phyloP scores from a whole-genome alignment of 1,139 yeast genomes.

The Geotrichum australiense region DNA sequence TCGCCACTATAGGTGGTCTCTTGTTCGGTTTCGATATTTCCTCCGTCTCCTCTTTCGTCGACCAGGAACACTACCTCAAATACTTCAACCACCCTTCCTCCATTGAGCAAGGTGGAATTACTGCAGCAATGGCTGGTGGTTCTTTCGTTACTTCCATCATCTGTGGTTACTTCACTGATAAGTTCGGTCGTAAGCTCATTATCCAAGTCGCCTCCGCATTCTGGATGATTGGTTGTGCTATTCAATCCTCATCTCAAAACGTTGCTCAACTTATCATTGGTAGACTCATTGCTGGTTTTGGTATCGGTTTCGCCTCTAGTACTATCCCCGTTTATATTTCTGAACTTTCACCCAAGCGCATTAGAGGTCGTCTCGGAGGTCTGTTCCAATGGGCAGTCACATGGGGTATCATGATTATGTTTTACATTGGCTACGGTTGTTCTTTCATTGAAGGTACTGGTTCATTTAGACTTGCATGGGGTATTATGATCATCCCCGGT shows the following conservation, averaged over 20 bases:
- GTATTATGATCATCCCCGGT: slow-evolving; percentile 59
- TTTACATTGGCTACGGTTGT: slow-evolving; percentile 57
- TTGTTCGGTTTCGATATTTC: slow-evolving; percentile 95
- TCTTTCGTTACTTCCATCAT: slow-evolving; percentile 49
- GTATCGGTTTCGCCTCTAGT: slow-evolving; percentile 66
- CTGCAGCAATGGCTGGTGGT: slow-evolving; percentile 90
- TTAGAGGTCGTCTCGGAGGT: slow-evolving; percentile 63
- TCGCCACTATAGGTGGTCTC: slow-evolving; percentile 89
- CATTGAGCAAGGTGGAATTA: slow-evolving; percentile 73
- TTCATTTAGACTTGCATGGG: slow-evolving; percentile 66
- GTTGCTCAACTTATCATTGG: slow-evolving; percentile 68
- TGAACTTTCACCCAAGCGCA: slow-evolving; percentile 60
- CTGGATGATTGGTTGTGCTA: slow-evolving; percentile 73
- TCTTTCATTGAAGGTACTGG: slow-evolving; percentile 42
- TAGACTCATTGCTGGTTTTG: slow-evolving; percentile 58
- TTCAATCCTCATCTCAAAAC: slow-evolving; percentile 69
- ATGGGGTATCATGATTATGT: slow-evolving; percentile 54
- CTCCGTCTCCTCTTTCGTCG: slow-evolving; percentile 77
- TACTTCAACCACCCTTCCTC: slow-evolving; percentile 32
- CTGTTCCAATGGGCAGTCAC: slow-evolving; percentile 63
- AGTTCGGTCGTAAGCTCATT: slow-evolving; percentile 56
- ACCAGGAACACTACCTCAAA: slow-evolving; percentile 52
- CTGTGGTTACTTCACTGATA: slow-evolving; percentile 49
- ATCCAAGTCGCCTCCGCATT: slow-evolving; percentile 66
- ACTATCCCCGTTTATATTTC: slow-evolving; percentile 67